Conservation (phyloP, 2,329 filamentous ascomycete species). For the Aspergillus pseudotamarii region DNA sequence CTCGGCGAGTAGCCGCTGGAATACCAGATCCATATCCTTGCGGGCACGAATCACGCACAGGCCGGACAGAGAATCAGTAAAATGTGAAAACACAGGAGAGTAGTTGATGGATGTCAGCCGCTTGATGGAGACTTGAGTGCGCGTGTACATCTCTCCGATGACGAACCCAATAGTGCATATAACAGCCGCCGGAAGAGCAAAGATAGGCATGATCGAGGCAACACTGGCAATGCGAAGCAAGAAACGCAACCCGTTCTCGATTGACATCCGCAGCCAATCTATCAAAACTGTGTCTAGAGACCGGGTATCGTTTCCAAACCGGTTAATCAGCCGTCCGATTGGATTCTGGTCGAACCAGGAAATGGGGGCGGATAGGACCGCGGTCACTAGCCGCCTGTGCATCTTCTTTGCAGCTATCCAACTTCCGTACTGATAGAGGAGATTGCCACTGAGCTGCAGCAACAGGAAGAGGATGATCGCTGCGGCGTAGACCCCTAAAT, state of each 20-base stretch:
- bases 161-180: conserved; percentile 52
- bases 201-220: conserved; percentile 56
- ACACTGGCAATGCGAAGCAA: conserved; percentile 53
- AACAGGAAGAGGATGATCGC: conserved; percentile 43
- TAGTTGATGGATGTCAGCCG: conserved; percentile 51
- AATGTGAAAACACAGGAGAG: conserved; percentile 61
- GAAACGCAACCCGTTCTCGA: conserved; percentile 43
- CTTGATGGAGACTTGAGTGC: conserved; percentile 53
- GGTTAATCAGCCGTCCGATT: conserved; percentile 48
- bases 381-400: conserved; percentile 56
- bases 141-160: conserved; percentile 56
- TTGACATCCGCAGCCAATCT: conserved; percentile 45
- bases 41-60: conserved; percentile 57
- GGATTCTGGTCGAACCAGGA: conserved; percentile 61
- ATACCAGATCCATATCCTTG: conserved; percentile 52
- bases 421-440: conserved; percentile 57
- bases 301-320: conserved; percentile 61
- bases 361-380: conserved; percentile 57
- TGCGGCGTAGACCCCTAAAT: conserved; percentile 56
- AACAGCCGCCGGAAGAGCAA: conserved; percentile 51
- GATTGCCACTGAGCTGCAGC: conserved; percentile 26
- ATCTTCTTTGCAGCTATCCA: conserved; percentile 60
- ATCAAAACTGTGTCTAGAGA: conserved; percentile 56
- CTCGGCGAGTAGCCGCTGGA: conserved; percentile 54
- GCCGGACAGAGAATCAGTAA: conserved; percentile 56